Base-by-base conservation (phyloP, 176 grass and related monocot species). In the Oryza glumipatula region DNA sequence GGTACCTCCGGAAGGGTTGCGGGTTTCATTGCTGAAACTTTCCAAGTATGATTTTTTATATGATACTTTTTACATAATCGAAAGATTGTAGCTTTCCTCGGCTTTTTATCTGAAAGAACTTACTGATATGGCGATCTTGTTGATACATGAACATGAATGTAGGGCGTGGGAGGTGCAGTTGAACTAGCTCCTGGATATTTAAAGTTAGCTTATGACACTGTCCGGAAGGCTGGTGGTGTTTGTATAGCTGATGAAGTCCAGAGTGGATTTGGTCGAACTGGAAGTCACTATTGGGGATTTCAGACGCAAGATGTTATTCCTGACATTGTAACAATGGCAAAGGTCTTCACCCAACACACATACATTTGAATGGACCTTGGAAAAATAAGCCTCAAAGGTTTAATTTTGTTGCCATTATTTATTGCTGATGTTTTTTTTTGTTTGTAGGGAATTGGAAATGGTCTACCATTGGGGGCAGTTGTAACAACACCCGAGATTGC, bases 211-310 rank as follows among this genome's bases (percentile, higher is more conserved):
- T 99, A 96, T 84, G 88, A 96, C 68, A 92, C 83, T 73, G 96
- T 99, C 30, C 82, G 91, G 16, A 94, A 94, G 84, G 86, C 88
- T 77, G 93, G 91, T 76, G 96, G 96, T 43, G 93, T 99, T 48
- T 99, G 93, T 84, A 99, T 99, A 88, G 96, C 96, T 72, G 96
- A 99, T 69, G 96, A 99, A 86, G 96, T 99, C 26, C 96, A 99
- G 49, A 99, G 94, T 83, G 93, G 96, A 56, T 99, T 99, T 76
- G 96, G 96, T 23, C 92, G 96, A 35, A 94, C 94, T 54, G 96
- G 96, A 82, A 95, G 93, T 47, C 90, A 96, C 73, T 99, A 99
- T 13, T 99, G 93, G 96, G 96, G 96, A 82, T 99, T 99, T 71
- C 91, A 96, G 83, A 99, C 89, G 16, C 96, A 99, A 67, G 89